Conservation (phyloP, 2,329 filamentous ascomycete species). For the Calonectria montana region DNA sequence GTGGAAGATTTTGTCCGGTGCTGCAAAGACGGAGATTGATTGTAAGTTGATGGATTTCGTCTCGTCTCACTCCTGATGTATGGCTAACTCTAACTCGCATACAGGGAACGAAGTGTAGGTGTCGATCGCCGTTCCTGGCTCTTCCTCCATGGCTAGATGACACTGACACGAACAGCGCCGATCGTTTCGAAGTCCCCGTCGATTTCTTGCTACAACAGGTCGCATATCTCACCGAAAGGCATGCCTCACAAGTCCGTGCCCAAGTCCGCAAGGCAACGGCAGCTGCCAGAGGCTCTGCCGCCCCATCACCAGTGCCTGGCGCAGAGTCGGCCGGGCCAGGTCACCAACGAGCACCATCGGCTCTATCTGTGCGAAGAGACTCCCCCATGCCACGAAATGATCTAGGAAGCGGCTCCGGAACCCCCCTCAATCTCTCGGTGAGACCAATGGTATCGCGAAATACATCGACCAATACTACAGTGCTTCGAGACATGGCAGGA, state of each 20-base stretch:
- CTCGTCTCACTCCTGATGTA: not conserved
- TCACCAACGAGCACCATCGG: slow-evolving; percentile 60
- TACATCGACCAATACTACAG: slow-evolving; percentile 59
- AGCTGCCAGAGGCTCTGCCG: slow-evolving; percentile 65
- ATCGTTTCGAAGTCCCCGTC: slow-evolving; percentile 84
- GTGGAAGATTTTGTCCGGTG: slow-evolving; percentile 89
- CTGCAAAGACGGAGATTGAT: slow-evolving; percentile 85
- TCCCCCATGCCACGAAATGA: slow-evolving; percentile 65
- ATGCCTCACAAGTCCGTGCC: slow-evolving; percentile 88
- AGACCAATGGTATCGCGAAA: slow-evolving; percentile 61
- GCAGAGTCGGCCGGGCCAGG: slow-evolving; percentile 55
- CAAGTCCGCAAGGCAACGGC: slow-evolving; percentile 84
- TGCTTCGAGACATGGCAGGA: slow-evolving; percentile 49
- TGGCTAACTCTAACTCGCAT: slow-evolving; percentile 32
- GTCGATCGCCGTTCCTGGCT: slow-evolving; percentile 29
- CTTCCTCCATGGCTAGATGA: slow-evolving; percentile 13
- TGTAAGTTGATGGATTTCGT: slow-evolving; percentile 66
- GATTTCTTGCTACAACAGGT: slow-evolving; percentile 93
- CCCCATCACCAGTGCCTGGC: slow-evolving; percentile 67
- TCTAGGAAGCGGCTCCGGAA: slow-evolving; percentile 52
- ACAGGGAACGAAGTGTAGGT: slow-evolving; percentile 82
- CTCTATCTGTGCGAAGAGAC: slow-evolving; percentile 68
- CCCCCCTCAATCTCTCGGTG: slow-evolving; percentile 55
- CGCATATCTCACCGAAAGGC: slow-evolving; percentile 91
- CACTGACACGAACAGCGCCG: slow-evolving; percentile 64